Conservation (phyloP, 2,329 filamentous ascomycete species). For the Cadophora luteo-olivacea region DNA sequence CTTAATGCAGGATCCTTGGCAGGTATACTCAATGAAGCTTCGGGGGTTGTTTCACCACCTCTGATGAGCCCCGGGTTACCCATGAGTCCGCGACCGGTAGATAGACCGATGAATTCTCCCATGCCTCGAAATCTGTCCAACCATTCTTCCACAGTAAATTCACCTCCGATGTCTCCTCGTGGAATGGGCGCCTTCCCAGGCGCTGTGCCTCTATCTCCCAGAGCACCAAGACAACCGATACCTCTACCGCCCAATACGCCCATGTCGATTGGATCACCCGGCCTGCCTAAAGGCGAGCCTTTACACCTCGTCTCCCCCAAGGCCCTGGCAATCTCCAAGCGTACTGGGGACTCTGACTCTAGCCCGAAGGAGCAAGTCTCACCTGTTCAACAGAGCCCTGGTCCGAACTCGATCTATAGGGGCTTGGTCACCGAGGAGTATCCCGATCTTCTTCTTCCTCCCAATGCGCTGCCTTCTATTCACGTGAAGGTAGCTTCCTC, state of each 20-base stretch:
- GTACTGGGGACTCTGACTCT: slow-evolving; percentile 37
- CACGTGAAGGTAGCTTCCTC: slow-evolving; percentile 90
- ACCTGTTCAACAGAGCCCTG: slow-evolving; percentile 44
- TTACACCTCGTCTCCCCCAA: slow-evolving; percentile 49
- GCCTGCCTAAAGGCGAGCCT: slow-evolving; percentile 44
- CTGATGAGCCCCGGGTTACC: slow-evolving; percentile 67
- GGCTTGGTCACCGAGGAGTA: slow-evolving; percentile 86
- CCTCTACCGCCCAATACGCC: slow-evolving; percentile 75
- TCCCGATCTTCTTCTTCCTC: slow-evolving; percentile 83
- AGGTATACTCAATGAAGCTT: slow-evolving; percentile 53
- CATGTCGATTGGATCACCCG: slow-evolving; percentile 62
- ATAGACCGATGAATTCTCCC: slow-evolving; percentile 62
- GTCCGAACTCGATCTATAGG: slow-evolving; percentile 67
- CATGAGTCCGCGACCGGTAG: slow-evolving; percentile 62
- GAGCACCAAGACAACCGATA: slow-evolving; percentile 75
- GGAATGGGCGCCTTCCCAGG: slow-evolving; percentile 52
- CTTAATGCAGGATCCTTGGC: slow-evolving; percentile 56
- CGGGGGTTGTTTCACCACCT: slow-evolving; percentile 47
- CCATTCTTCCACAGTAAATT: slow-evolving; percentile 55
- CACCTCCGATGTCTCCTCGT: slow-evolving; percentile 74
- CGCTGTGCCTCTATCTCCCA: slow-evolving; percentile 69
- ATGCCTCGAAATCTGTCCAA: slow-evolving; percentile 56
- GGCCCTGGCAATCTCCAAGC: slow-evolving; percentile 50
- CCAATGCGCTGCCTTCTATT: slow-evolving; percentile 87
- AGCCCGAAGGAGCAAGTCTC: slow-evolving; percentile 34